A percentile compares a stretch with the other conserved stretches of the same genome.
Evolutionary conservation across 345 rosid genomes (phyloP).

Genomic region (Sapria himalayana): DNA sequence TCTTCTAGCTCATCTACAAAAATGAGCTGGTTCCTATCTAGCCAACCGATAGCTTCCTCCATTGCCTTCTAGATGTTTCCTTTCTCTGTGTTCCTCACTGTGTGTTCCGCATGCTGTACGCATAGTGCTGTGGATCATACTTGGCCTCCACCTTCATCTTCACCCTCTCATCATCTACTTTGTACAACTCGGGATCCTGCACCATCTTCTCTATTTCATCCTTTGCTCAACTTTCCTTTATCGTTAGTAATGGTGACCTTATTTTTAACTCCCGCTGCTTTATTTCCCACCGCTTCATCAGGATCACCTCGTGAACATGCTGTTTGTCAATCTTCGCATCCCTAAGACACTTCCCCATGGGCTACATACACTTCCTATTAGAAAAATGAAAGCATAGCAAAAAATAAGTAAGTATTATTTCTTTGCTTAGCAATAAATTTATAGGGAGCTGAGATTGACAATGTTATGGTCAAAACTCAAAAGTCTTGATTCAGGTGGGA

Average conservation of each 20-base stretch:
- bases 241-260: slow-evolving; percentile 26
- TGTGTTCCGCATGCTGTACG: slow-evolving; percentile 25
- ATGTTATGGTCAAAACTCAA: too few species aligned
- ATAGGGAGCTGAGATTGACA: too few species aligned
- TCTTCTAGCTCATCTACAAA: slow-evolving; percentile 25
- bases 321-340: slow-evolving; percentile 19
- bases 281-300: slow-evolving; percentile 19
- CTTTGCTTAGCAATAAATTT: too few species aligned
- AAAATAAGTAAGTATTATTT: too few species aligned
- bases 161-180: slow-evolving; percentile 23
- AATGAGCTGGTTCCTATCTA: slow-evolving; percentile 21
- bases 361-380: slow-evolving; percentile 27
- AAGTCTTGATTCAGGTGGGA: too few species aligned
- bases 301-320: slow-evolving; percentile 21
- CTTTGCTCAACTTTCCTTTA: slow-evolving; percentile 23
- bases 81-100: slow-evolving; percentile 14
- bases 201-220: slow-evolving; percentile 27
- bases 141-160: slow-evolving; percentile 28
- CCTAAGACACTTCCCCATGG: slow-evolving; percentile 22
- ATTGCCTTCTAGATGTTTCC: slow-evolving; percentile 18
- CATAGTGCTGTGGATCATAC: slow-evolving; percentile 20
- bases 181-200: slow-evolving; percentile 24
- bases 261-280: slow-evolving; percentile 25
- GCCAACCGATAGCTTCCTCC: slow-evolving; percentile 19
- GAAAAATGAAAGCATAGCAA: slow-evolving; percentile 18